Evolutionary conservation across 1,139 yeast species (phyloP).

Genomic region (Geotrichum histeridarum): DNA sequence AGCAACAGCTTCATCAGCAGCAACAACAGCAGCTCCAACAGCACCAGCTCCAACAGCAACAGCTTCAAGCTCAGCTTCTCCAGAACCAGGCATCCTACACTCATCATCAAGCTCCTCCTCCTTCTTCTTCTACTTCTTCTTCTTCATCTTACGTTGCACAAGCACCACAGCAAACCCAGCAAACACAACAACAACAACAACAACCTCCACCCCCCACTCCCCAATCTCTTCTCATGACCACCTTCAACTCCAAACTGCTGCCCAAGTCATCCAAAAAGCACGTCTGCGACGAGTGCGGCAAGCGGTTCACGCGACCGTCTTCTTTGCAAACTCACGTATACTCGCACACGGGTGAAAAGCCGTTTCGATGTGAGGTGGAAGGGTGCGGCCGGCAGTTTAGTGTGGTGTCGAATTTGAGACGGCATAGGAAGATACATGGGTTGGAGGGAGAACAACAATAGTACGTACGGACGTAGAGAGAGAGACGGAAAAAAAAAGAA

Average conservation of each 20-base stretch:
- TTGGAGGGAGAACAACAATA: no score
- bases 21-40: slow-evolving; percentile 1
- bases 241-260: slow-evolving; percentile 29
- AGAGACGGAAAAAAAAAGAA: no score
- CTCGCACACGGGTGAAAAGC: slow-evolving; percentile 84
- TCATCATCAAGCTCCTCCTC: no score
- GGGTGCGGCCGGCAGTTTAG: slow-evolving; percentile 68
- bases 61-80: background rate
- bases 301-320: slow-evolving; percentile 75
- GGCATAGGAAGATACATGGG: slow-evolving; percentile 64
- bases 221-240: slow-evolving; percentile 27
- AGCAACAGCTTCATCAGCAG: slow-evolving; percentile 4
- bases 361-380: slow-evolving; percentile 61
- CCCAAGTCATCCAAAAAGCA: slow-evolving; percentile 33
- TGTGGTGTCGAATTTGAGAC: slow-evolving; percentile 73
- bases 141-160: no score
- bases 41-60: background rate
- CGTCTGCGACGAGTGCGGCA: slow-evolving; percentile 62
- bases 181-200: background rate
- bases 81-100: slow-evolving; percentile 1
- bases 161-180: background rate
- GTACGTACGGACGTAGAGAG: no score
- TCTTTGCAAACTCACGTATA: slow-evolving; percentile 75
- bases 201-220: slow-evolving; percentile 1
- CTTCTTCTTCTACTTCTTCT: no score